phyloP scores from a whole-genome alignment of 768 basidiomycete genomes.

The Lactarius evosmus region DNA sequence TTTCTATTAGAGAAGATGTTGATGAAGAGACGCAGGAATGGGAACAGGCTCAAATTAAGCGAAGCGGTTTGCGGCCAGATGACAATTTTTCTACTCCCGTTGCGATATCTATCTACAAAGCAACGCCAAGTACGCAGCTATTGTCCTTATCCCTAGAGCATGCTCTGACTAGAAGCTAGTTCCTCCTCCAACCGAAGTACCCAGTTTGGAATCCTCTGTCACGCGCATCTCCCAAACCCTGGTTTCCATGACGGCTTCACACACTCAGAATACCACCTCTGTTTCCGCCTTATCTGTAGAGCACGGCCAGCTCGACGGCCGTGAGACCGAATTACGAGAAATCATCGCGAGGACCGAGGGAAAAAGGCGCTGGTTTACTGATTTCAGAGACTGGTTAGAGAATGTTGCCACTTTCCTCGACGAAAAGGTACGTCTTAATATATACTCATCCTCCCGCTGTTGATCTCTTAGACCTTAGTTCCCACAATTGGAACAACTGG shows the following conservation, averaged over 20 bases:
- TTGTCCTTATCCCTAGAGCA: background rate
- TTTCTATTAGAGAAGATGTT: slow-evolving; percentile 57
- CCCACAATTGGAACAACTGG: slow-evolving; percentile 72
- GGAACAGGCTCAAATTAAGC: slow-evolving; percentile 79
- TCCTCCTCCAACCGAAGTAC: slow-evolving; percentile 59
- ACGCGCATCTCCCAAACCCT: slow-evolving; percentile 59
- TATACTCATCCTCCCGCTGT: slow-evolving; percentile 3
- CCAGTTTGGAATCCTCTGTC: slow-evolving; percentile 59
- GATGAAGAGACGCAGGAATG: slow-evolving; percentile 85
- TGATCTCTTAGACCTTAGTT: slow-evolving; percentile 47
- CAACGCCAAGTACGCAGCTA: slow-evolving; percentile 60
- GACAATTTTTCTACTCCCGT: slow-evolving; percentile 38
- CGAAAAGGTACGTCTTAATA: slow-evolving; percentile 63
- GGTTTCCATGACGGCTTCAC: slow-evolving; percentile 60
- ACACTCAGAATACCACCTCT: slow-evolving; percentile 56
- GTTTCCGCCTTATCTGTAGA: slow-evolving; percentile 60
- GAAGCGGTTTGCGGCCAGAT: slow-evolving; percentile 58
- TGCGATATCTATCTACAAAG: slow-evolving; percentile 59
- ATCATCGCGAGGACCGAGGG: slow-evolving; percentile 72
- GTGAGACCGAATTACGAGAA: slow-evolving; percentile 70
- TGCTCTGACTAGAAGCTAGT: slow-evolving; percentile 44
- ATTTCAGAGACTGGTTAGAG: slow-evolving; percentile 79
- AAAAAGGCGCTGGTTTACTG: slow-evolving; percentile 78
- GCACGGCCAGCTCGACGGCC: slow-evolving; percentile 56
- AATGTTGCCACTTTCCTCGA: slow-evolving; percentile 82